Evolutionary conservation across 305 asterid species (phyloP).

Genomic region (Solanum hybrid): DNA sequence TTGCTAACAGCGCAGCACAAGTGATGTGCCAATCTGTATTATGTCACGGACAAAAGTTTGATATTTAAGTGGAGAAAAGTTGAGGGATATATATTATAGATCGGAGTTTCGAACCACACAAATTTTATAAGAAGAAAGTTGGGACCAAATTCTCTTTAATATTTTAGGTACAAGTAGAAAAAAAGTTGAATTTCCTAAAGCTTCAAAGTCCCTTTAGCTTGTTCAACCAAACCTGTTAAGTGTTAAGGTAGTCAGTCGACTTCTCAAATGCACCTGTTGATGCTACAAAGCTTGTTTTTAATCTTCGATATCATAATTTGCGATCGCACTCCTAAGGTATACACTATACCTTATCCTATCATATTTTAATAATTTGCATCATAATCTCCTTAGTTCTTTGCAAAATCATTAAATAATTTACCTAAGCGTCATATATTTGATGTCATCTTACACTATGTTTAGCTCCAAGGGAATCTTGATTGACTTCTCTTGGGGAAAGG

Average conservation of each 20-base stretch:
- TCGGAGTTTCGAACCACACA: not conserved
- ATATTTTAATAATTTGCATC: not conserved
- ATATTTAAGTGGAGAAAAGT: not conserved
- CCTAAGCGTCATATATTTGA: not conserved
- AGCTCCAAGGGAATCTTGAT: not conserved
- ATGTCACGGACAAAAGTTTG: not conserved
- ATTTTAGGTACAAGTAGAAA: not conserved
- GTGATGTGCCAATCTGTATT: not conserved
- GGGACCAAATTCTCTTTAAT: not conserved
- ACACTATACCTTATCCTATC: not conserved
- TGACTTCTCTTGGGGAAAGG: not conserved
- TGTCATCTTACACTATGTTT: not conserved
- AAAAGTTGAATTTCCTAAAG: not conserved
- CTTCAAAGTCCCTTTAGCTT: conserved; percentile 6
- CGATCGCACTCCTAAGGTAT: not conserved
- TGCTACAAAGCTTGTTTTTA: no score
- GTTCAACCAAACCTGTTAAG: not conserved
- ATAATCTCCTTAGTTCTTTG: not conserved
- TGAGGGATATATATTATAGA: not conserved
- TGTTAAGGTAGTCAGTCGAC: not conserved
- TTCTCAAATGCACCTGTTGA: conserved; percentile 6
- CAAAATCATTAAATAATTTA: not conserved
- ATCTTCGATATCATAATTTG: not conserved
- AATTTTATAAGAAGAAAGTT: not conserved
- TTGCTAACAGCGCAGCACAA: not conserved